Evolutionary conservation across 352 stramenopile species (phyloP).

Genomic region (Lagenidium sp.): DNA sequence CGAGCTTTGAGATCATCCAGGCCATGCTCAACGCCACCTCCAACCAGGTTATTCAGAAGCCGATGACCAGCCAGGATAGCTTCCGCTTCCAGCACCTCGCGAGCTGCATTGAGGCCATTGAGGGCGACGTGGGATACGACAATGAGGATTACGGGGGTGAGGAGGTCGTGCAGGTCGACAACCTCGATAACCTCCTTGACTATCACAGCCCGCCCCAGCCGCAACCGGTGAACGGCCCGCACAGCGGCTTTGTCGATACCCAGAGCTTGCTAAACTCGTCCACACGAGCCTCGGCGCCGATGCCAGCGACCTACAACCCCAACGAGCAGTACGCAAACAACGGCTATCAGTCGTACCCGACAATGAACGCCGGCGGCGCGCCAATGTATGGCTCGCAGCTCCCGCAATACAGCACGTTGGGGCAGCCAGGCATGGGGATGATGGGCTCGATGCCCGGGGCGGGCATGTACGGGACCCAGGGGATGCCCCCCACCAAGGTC

Average conservation of each 20-base stretch:
- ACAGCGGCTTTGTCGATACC: conserved; percentile 49
- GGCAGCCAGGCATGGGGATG: neutral
- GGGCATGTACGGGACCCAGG: neutral
- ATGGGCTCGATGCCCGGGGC: neutral
- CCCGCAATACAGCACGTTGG: neutral
- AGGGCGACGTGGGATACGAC: conserved; percentile 75
- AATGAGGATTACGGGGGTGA: conserved; percentile 78
- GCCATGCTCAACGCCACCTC: conserved; percentile 81
- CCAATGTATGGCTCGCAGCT: conserved; percentile 5
- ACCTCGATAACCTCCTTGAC: conserved; percentile 78
- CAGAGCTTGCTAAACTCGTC: conserved; percentile 54
- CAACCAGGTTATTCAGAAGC: conserved; percentile 80
- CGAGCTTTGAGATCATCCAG: conserved; percentile 85
- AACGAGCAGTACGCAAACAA: neutral
- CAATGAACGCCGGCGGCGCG: neutral
- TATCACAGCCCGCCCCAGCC: conserved; percentile 37
- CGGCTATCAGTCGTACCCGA: neutral
- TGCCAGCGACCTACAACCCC: neutral
- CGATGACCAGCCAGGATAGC: conserved; percentile 81
- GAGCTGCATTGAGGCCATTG: conserved; percentile 68
- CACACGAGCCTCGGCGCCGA: conserved; percentile 1
- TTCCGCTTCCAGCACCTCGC: conserved; percentile 82
- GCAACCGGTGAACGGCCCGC: conserved; percentile 3
- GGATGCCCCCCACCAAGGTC: conserved; percentile 15
- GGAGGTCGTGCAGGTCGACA: conserved; percentile 78